Evolutionary conservation across 495 filamentous ascomycete genomes (phyloP).

Genomic region (Staphylotrichum tortipilum): DNA sequence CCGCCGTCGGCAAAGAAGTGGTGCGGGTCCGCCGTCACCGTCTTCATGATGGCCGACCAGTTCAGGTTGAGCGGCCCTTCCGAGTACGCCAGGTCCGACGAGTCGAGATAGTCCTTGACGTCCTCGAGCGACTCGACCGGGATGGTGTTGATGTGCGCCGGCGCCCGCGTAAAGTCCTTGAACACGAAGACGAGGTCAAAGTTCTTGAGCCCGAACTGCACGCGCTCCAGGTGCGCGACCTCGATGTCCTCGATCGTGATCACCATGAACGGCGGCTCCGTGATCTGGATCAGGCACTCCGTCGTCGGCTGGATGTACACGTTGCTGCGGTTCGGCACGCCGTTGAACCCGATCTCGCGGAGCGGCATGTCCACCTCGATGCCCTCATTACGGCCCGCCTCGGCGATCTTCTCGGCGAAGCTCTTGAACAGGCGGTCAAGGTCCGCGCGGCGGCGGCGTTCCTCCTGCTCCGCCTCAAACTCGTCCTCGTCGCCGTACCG

Average conservation of each 20-base stretch:
- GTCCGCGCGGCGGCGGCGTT: slow-evolving; percentile 78
- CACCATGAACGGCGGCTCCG: slow-evolving; percentile 92
- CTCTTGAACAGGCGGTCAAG: slow-evolving; percentile 92
- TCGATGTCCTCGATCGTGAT: slow-evolving; percentile 94
- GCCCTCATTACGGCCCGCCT: slow-evolving; percentile 74
- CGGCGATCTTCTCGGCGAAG: slow-evolving; percentile 95
- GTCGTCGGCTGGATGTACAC: slow-evolving; percentile 93
- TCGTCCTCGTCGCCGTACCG: slow-evolving; percentile 99
- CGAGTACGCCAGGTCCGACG: slow-evolving; percentile 83
- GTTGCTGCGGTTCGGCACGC: slow-evolving; percentile 90
- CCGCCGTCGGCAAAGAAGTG: slow-evolving; percentile 92
- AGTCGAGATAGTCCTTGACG: slow-evolving; percentile 97
- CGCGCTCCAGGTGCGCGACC: slow-evolving; percentile 90
- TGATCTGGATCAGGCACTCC: slow-evolving; percentile 95
- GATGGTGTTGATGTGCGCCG: slow-evolving; percentile 95
- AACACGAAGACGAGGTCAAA: slow-evolving; percentile 98
- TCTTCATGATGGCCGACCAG: slow-evolving; percentile 99
- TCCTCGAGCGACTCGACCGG: slow-evolving; percentile 89
- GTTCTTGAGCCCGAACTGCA: slow-evolving; percentile 98
- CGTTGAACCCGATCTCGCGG: slow-evolving; percentile 91
- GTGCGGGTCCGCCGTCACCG: slow-evolving; percentile 84
- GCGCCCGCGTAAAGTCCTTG: slow-evolving; percentile 84
- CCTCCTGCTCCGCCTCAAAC: slow-evolving; percentile 97
- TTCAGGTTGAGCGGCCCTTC: slow-evolving; percentile 97
- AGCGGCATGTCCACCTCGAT: slow-evolving; percentile 94